A percentile compares a stretch with the other conserved stretches of the same genome.
Conservation (phyloP, 257 asterid species). For the Nicotiana sylvestris region DNA sequence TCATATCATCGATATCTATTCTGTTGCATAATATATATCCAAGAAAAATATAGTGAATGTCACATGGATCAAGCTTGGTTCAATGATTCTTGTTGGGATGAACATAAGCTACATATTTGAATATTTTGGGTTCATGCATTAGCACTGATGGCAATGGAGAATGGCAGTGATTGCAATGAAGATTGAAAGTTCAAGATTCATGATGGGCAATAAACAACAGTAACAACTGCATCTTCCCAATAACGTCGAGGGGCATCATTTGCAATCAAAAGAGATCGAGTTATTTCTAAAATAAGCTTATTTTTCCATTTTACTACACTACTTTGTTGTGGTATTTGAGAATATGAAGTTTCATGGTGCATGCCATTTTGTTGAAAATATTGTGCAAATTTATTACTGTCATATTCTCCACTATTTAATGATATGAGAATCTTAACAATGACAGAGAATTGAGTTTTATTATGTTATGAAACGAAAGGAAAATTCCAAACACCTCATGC, state of each 20-base stretch:
- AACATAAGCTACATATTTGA: no score
- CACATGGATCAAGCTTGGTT: no score
- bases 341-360: not conserved
- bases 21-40: no score
- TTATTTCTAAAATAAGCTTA: not conserved
- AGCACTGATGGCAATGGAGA: not conserved
- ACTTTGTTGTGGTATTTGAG: not conserved
- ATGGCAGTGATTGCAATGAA: not conserved
- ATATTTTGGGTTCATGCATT: no score
- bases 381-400: not conserved
- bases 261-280: not conserved
- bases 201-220: not conserved
- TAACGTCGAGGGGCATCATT: not conserved
- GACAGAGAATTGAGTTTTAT: not conserved
- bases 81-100: no score
- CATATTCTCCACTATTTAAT: not conserved
- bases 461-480: not conserved
- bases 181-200: not conserved
- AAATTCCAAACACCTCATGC: not conserved
- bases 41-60: no score
- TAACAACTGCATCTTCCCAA: not conserved
- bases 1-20: no score
- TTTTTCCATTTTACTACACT: not conserved
- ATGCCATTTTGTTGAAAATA: not conserved
- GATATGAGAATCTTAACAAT: not conserved